phyloP scores from a whole-genome alignment of 768 basidiomycete species.

The Astraeus odoratus region DNA sequence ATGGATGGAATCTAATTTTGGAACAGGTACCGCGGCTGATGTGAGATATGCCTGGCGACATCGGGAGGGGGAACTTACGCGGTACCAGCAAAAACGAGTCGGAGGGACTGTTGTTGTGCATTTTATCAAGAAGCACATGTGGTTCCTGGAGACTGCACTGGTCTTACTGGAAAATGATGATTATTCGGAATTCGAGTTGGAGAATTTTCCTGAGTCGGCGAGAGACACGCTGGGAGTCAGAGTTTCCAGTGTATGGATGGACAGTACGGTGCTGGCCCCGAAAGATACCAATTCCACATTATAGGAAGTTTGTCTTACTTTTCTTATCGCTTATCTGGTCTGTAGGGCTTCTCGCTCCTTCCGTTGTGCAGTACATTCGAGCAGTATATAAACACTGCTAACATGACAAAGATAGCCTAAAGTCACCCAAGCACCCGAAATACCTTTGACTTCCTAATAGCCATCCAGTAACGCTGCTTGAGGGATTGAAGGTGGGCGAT shows the following conservation, averaged over 20 bases:
- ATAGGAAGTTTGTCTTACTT: background rate
- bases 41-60: constrained; percentile 62
- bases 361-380: too few species aligned
- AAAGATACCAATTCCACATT: constrained; percentile 7
- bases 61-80: constrained; percentile 61
- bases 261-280: constrained; percentile 16
- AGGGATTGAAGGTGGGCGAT: constrained; percentile 1
- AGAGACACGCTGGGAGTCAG: constrained; percentile 14
- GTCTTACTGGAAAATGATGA: constrained; percentile 82
- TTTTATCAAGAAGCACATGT: constrained; percentile 95
- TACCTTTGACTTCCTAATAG: constrained; percentile 14
- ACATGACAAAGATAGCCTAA: background rate
- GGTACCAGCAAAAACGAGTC: constrained; percentile 62
- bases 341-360: too few species aligned
- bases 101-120: constrained; percentile 96
- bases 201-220: constrained; percentile 8
- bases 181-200: constrained; percentile 41
- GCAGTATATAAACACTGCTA: background rate
- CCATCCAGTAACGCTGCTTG: constrained; percentile 22
- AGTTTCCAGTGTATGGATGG: constrained; percentile 25
- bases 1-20: constrained; percentile 3
- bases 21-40: constrained; percentile 50
- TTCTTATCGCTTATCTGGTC: too few species aligned
- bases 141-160: constrained; percentile 91
- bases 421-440: background rate